Conservation (phyloP, 306 rosid species). For the Corylus avellana region DNA sequence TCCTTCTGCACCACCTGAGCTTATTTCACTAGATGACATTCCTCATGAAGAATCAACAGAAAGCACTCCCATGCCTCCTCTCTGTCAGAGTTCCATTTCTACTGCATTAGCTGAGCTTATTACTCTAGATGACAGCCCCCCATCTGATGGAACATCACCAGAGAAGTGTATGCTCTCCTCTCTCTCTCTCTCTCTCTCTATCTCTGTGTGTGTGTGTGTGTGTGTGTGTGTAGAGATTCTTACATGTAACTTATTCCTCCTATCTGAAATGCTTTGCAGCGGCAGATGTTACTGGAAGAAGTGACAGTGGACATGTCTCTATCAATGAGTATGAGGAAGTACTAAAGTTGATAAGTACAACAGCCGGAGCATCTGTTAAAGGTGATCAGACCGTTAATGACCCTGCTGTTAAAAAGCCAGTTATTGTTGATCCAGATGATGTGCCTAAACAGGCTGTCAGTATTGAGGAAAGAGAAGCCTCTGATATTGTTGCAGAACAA, state of each 20-base stretch:
- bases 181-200: slow-evolving; percentile 7
- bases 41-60: slow-evolving; percentile 31
- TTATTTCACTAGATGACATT: slow-evolving; percentile 44
- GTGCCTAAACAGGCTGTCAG: slow-evolving; percentile 21
- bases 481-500: slow-evolving; percentile 29
- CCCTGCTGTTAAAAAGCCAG: slow-evolving; percentile 31
- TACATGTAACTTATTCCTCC: neutral
- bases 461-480: slow-evolving; percentile 34
- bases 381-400: slow-evolving; percentile 29
- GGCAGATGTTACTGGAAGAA: slow-evolving; percentile 37
- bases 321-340: slow-evolving; percentile 28
- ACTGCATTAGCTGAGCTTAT: slow-evolving; percentile 31
- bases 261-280: slow-evolving; percentile 37
- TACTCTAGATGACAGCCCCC: slow-evolving; percentile 19
- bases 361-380: slow-evolving; percentile 26
- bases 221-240: neutral
- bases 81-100: slow-evolving; percentile 28
- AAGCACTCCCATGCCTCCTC: slow-evolving; percentile 25
- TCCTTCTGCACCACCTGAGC: slow-evolving; percentile 45
- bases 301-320: slow-evolving; percentile 28
- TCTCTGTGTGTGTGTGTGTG: slow-evolving; percentile 11
- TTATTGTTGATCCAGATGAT: slow-evolving; percentile 26
- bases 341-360: slow-evolving; percentile 26
- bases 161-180: slow-evolving; percentile 38
- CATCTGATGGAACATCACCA: slow-evolving; percentile 28